A percentile compares a stretch with the other conserved stretches of the same genome.
phyloP scores from a whole-genome alignment of 805 yeast genomes.

The Candida morakotiae region DNA sequence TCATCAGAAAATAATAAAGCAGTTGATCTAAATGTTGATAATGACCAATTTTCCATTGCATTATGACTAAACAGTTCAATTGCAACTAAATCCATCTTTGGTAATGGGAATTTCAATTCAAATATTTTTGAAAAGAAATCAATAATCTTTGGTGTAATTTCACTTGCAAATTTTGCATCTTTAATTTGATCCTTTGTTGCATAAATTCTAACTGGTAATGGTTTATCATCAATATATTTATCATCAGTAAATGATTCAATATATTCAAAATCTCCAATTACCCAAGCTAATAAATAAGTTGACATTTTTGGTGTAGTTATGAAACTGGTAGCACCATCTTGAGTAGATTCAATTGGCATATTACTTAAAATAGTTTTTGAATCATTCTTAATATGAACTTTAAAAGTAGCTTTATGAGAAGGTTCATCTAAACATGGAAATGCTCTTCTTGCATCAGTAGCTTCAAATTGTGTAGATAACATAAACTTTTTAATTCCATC shows the following conservation, averaged over 20 bases:
- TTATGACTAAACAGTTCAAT: conserved; percentile 78
- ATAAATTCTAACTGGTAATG: conserved; percentile 48
- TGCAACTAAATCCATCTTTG: conserved; percentile 76
- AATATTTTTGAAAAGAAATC: conserved; percentile 47
- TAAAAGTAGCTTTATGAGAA: conserved; percentile 51
- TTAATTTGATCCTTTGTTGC: conserved; percentile 47
- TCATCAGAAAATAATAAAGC: conserved; percentile 42
- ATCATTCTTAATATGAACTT: conserved; percentile 33
- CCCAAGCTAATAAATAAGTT: conserved; percentile 57
- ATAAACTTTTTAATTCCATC: conserved; percentile 34
- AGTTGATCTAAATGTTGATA: conserved; percentile 63
- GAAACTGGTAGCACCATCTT: conserved; percentile 29
- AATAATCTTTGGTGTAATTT: conserved; percentile 45
- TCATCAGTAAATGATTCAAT: conserved; percentile 43
- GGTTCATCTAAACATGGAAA: conserved; percentile 61
- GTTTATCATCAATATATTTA: conserved; percentile 31
- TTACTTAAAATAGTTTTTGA: conserved; percentile 44
- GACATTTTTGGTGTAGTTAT: conserved; percentile 52
- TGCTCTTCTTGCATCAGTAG: conserved; percentile 56
- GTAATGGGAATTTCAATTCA: conserved; percentile 63
- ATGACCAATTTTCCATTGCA: conserved; percentile 92
- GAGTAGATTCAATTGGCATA: conserved; percentile 33
- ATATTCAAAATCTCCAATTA: conserved; percentile 53
- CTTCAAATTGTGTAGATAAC: conserved; percentile 55
- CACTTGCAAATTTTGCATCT: conserved; percentile 46